These are phyloP conservation scores for Groenewaldozyma salmanticensis DNA, from an alignment of 805 yeast species.

Conservation along the genomic window DNA sequence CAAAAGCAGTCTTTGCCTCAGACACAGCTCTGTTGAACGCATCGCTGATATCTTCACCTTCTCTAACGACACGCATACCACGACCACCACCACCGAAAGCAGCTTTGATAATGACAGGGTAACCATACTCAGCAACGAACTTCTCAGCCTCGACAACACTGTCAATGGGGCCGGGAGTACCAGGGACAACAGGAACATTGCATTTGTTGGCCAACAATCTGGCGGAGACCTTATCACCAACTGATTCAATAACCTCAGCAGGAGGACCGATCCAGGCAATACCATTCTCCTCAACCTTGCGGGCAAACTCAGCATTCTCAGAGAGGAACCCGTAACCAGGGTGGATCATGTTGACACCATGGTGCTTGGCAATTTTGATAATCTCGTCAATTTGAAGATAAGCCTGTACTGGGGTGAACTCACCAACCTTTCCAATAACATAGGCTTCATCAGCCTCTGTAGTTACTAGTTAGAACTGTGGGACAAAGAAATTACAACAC, in stretches of 20 bases:
- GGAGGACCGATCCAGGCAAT: conserved; percentile 96
- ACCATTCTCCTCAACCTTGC: conserved; percentile 81
- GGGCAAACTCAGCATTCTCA: conserved; percentile 89
- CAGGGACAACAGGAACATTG: conserved; percentile 90
- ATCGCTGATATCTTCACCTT: conserved; percentile 86
- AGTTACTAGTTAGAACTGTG: no score
- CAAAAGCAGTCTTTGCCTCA: conserved; percentile 93
- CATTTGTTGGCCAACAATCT: conserved; percentile 75
- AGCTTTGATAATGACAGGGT: conserved; percentile 94
- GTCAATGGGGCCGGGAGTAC: conserved; percentile 95
- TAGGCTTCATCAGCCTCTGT: conserved; percentile 30
- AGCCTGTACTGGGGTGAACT: conserved; percentile 92
- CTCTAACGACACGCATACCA: conserved; percentile 98
- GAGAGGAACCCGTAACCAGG: conserved; percentile 79
- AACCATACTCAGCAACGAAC: conserved; percentile 80
- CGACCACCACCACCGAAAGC: conserved; percentile 99
- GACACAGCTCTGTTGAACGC: conserved; percentile 90
- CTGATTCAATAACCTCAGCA: conserved; percentile 76
- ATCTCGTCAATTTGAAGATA: conserved; percentile 94
- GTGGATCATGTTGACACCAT: conserved; percentile 76
- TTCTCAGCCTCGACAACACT: conserved; percentile 63
- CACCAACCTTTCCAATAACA: conserved; percentile 80
- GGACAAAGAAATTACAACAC: conserved; percentile 1
- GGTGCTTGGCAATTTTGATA: conserved; percentile 70
- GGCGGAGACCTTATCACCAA: conserved; percentile 96